phyloP scores from a whole-genome alignment of 2,329 filamentous ascomycete species.

The Aspergillus fumigatiaffinis region DNA sequence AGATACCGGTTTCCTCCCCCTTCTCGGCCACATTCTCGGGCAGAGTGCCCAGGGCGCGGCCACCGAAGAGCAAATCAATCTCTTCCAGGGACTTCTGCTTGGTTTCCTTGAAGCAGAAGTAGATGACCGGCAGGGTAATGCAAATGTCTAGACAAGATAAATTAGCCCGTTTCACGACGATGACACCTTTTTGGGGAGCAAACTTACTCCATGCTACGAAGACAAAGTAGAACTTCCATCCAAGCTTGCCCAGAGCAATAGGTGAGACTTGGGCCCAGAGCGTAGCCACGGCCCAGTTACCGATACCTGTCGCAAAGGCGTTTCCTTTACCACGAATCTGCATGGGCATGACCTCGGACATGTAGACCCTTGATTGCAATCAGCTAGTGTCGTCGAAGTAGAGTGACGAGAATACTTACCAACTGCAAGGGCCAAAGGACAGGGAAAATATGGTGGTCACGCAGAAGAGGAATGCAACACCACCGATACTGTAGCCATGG shows the following conservation, averaged over 20 bases:
- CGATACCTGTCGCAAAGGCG: constrained; percentile 55
- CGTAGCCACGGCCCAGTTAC: constrained; percentile 58
- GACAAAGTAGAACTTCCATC: constrained; percentile 56
- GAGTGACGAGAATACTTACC: constrained; percentile 12
- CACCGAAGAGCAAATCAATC: constrained; percentile 56
- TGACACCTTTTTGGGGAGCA: neutral
- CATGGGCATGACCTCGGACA: constrained; percentile 63
- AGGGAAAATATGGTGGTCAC: constrained; percentile 58
- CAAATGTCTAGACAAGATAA: constrained; percentile 24
- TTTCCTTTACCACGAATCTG: constrained; percentile 59
- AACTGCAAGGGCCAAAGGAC: constrained; percentile 51
- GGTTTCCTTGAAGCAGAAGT: constrained; percentile 52
- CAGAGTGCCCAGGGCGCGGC: constrained; percentile 46
- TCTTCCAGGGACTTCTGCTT: constrained; percentile 54
- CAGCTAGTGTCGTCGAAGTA: neutral
- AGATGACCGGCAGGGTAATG: constrained; percentile 44
- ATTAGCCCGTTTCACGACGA: neutral
- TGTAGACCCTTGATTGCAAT: constrained; percentile 56
- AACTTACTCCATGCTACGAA: constrained; percentile 50
- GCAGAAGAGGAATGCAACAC: constrained; percentile 64
- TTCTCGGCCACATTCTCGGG: constrained; percentile 33
- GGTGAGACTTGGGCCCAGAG: constrained; percentile 58
- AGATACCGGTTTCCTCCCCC: neutral
- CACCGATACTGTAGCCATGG: constrained; percentile 53
- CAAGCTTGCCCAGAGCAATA: constrained; percentile 46